These are phyloP conservation scores for Saccharomycopsis vini DNA, from an alignment of 805 yeast species.

Conservation along the genomic window DNA sequence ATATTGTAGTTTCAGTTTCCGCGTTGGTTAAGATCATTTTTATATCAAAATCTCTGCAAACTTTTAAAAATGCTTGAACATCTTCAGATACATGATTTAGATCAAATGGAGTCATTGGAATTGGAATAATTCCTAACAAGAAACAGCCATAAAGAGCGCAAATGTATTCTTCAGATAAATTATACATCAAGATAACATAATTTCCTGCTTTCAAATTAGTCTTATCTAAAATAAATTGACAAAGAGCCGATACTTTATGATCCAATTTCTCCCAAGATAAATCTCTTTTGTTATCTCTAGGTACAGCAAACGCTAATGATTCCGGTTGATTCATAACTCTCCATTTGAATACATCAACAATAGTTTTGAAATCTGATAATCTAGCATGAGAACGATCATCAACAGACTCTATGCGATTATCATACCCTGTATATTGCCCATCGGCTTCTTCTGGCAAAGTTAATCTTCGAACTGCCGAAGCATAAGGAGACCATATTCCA, in stretches of 20 bases:
- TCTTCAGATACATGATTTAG: conserved; percentile 65
- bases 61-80: conserved; percentile 50
- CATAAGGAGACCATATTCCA: conserved; percentile 76
- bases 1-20: conserved; percentile 52
- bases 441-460: conserved; percentile 41
- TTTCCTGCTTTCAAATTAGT: conserved; percentile 58
- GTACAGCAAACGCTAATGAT: conserved; percentile 58
- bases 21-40: conserved; percentile 66
- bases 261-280: conserved; percentile 80
- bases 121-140: conserved; percentile 66
- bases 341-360: conserved; percentile 70
- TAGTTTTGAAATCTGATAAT: conserved; percentile 59
- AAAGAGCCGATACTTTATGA: conserved; percentile 62
- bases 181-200: conserved; percentile 70
- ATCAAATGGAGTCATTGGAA: conserved; percentile 69
- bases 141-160: conserved; percentile 83
- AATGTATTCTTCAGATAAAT: conserved; percentile 78
- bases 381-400: conserved; percentile 76
- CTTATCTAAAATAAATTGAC: conserved; percentile 62
- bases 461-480: conserved; percentile 53
- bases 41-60: conserved; percentile 64
- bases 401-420: conserved; percentile 60
- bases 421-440: conserved; percentile 74
- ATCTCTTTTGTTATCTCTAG: conserved; percentile 34
- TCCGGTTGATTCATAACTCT: conserved; percentile 69